phyloP scores from a whole-genome alignment of 495 filamentous ascomycete genomes.

The Lophiostoma macrostomum region DNA sequence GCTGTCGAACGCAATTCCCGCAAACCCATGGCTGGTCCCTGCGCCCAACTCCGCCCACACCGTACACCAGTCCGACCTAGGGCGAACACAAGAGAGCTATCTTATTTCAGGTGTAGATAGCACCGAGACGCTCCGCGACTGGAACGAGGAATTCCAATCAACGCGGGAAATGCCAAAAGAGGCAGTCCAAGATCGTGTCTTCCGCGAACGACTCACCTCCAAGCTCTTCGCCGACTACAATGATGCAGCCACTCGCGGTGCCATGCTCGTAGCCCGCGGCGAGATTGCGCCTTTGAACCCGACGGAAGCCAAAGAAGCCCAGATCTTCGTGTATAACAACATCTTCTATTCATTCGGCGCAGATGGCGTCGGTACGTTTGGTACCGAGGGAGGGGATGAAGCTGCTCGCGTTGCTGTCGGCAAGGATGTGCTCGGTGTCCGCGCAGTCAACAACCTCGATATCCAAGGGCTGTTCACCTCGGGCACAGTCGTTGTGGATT shows the following conservation, averaged over 20 bases:
- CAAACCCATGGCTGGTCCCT: conserved; percentile 88
- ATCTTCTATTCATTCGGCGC: conserved; percentile 99
- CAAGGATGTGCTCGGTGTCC: conserved; percentile 92
- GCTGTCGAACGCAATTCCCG: conserved; percentile 86
- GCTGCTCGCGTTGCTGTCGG: conserved; percentile 94
- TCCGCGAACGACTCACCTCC: conserved; percentile 86
- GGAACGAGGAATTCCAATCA: conserved; percentile 99
- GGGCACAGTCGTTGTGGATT: conserved; percentile 94
- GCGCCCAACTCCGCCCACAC: conserved; percentile 58
- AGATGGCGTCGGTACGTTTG: conserved; percentile 96
- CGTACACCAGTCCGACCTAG: conserved; percentile 76
- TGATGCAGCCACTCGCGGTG: conserved; percentile 88
- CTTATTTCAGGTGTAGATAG: conserved; percentile 87
- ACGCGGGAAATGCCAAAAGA: conserved; percentile 91
- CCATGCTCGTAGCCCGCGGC: conserved; percentile 87
- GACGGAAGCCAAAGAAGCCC: conserved; percentile 85
- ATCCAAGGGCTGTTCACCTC: conserved; percentile 91
- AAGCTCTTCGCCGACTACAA: conserved; percentile 98
- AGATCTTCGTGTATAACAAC: conserved; percentile 99
- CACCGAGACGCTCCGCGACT: conserved; percentile 89
- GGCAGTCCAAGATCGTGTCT: conserved; percentile 90
- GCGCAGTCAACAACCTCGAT: conserved; percentile 93
- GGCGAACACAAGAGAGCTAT: conserved; percentile 89
- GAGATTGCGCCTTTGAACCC: conserved; percentile 97
- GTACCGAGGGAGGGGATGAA: conserved; percentile 93